Evolutionary conservation across 345 rosid species (phyloP).

Genomic region (Bretschneidera sinensis): DNA sequence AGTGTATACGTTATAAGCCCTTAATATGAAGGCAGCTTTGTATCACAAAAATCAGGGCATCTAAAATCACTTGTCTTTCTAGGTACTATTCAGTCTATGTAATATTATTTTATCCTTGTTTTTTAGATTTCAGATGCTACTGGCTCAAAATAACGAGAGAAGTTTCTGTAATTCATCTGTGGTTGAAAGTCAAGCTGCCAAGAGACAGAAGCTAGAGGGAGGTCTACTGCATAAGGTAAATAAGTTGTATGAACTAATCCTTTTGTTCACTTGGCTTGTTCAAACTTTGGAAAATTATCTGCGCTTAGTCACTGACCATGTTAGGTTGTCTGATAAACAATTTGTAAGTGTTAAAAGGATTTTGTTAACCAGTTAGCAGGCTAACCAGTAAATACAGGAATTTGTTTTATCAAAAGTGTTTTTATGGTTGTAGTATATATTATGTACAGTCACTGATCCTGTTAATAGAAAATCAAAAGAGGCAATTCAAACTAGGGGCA

Average conservation of each 20-base stretch:
- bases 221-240: constrained; percentile 72
- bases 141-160: constrained; percentile 35
- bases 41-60: background rate
- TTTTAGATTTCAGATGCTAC: constrained; percentile 44
- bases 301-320: constrained; percentile 2
- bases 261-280: constrained; percentile 6
- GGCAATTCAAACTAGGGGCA: constrained; percentile 5
- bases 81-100: background rate
- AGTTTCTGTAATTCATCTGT: constrained; percentile 40
- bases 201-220: constrained; percentile 94
- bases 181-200: constrained; percentile 78
- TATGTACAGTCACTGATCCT: no score
- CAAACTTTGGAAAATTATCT: constrained; percentile 2
- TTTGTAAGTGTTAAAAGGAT: constrained; percentile 1
- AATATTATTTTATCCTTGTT: background rate
- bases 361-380: background rate
- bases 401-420: constrained; percentile 3
- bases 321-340: background rate
- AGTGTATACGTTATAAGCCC: no score
- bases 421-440: background rate
- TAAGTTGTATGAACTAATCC: background rate
- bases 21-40: no score
- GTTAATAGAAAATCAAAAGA: no score
- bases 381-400: background rate
- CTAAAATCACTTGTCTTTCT: background rate